Evolutionary conservation across 345 rosid species (phyloP), one percentile per base, ranked within the genome.

Genomic region (Odontarrhena argentea): DNA sequence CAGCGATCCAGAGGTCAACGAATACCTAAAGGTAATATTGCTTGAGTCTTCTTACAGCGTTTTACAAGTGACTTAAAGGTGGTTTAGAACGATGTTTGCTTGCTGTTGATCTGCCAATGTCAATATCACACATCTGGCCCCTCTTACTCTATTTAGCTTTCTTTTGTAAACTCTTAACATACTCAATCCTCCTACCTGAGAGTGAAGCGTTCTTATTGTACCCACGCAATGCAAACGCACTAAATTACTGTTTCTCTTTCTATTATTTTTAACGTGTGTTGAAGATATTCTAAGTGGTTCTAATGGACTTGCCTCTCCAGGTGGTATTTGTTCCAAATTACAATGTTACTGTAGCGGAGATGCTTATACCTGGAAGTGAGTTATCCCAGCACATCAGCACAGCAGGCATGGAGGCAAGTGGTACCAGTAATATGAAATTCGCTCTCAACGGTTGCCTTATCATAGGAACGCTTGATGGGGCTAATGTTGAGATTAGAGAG

Each of bases 321-420:
- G 96, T 93, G n/a, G 89, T 93, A 43, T 93, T 90, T 74, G 86
- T 93, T 75, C 98, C 97, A 67, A 93, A 93, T 70, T 93, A 93
- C 88, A 93, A 93, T 61, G 97, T 93, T 13, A 85, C 98, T 12
- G 97, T 85, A 34, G 98, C 98, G 10, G 98, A 93, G 81, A 50
- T 86, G 76, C 96, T 93, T 50, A 90, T 93, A 70, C 98, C 98
- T 9, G 98, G 98, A 77, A 90, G 98, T 55, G 98, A 93, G 78
- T 75, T 93, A 38, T 93, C 98, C 32, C 98, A 93, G 70, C 97
- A 93, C 79, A 93, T 93, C 52, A 93, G 98, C 78, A 93, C 98
- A 52, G 97, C 97, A 62, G 98, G 98, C 68, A 93, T 93, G 98
- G 98, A 93, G 80, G 98, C 98, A 54, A 93, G 98, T 80, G 98